phyloP scores from a whole-genome alignment of 2,329 filamentous ascomycete genomes.

The Clarireedia hainanense region DNA sequence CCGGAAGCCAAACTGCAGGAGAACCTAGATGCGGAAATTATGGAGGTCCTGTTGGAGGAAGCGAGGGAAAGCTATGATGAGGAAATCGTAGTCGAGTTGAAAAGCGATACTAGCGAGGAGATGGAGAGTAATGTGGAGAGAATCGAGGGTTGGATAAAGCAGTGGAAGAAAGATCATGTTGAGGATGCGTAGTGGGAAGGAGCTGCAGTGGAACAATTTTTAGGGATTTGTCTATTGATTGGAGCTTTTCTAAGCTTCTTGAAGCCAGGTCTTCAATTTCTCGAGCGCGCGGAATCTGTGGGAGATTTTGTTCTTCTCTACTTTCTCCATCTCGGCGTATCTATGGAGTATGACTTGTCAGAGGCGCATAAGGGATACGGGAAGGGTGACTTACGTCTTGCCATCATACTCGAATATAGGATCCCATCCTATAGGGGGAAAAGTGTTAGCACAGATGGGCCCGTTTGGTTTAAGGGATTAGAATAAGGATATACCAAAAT shows the following conservation, averaged over 20 bases:
- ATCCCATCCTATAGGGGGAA: slow-evolving; percentile 70
- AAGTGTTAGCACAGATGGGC: slow-evolving; percentile 3
- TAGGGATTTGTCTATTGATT: not conserved
- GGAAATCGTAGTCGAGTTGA: slow-evolving; percentile 82
- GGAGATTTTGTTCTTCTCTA: slow-evolving; percentile 83
- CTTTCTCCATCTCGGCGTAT: slow-evolving; percentile 90
- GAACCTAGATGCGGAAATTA: slow-evolving; percentile 95
- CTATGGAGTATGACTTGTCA: slow-evolving; percentile 31
- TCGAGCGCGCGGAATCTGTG: slow-evolving; percentile 82
- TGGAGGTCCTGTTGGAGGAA: slow-evolving; percentile 88
- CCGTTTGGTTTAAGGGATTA: not conserved
- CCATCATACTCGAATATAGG: slow-evolving; percentile 91
- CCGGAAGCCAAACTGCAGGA: slow-evolving; percentile 84
- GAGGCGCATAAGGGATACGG: not conserved
- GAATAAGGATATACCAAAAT: slow-evolving; percentile 61
- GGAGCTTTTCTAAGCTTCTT: slow-evolving; percentile 11
- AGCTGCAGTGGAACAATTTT: not conserved
- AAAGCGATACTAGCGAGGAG: slow-evolving; percentile 73
- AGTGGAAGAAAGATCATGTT: slow-evolving; percentile 68
- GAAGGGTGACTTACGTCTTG: slow-evolving; percentile 46
- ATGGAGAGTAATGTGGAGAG: slow-evolving; percentile 84
- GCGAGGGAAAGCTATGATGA: slow-evolving; percentile 79
- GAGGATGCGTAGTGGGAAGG: slow-evolving; percentile 12
- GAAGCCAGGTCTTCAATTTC: slow-evolving; percentile 77
- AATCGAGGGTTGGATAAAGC: slow-evolving; percentile 71